Conservation (phyloP, 2,329 filamentous ascomycete species). For the Huntiella moniliformis region DNA sequence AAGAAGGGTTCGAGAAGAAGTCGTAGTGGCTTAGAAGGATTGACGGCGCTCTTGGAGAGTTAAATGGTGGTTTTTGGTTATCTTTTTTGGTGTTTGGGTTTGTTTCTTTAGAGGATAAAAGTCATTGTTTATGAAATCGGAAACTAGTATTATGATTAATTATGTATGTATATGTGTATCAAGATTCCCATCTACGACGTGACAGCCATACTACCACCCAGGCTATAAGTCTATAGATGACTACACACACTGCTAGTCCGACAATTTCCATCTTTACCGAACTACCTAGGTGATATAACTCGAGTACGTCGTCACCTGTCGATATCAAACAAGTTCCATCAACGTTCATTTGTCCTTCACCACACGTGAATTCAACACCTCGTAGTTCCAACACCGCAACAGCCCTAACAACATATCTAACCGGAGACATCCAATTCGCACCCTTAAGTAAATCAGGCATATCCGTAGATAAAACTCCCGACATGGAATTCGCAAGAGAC, state of each 20-base stretch:
- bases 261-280: constrained; percentile 42
- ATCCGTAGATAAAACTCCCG: constrained; percentile 50
- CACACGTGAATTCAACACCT: constrained; percentile 44
- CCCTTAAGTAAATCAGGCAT: constrained; percentile 47
- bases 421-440: constrained; percentile 53
- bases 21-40: too few species aligned
- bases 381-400: constrained; percentile 46
- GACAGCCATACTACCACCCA: constrained; percentile 29
- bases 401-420: constrained; percentile 50
- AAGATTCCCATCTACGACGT: too few species aligned
- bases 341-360: constrained; percentile 35
- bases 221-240: constrained; percentile 46
- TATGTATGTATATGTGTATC: too few species aligned
- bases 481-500: constrained; percentile 51
- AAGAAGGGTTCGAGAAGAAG: background rate
- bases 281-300: constrained; percentile 46
- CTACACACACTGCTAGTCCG: constrained; percentile 41
- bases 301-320: constrained; percentile 46
- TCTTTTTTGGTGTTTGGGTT: background rate
- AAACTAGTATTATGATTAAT: too few species aligned
- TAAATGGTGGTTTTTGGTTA: background rate
- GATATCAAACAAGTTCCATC: constrained; percentile 44
- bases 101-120: background rate
- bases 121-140: background rate
- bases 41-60: too few species aligned